These are phyloP conservation scores for Trypanosoma theileri DNA, from an alignment of 208 protist species.

Conservation along the genomic window DNA sequence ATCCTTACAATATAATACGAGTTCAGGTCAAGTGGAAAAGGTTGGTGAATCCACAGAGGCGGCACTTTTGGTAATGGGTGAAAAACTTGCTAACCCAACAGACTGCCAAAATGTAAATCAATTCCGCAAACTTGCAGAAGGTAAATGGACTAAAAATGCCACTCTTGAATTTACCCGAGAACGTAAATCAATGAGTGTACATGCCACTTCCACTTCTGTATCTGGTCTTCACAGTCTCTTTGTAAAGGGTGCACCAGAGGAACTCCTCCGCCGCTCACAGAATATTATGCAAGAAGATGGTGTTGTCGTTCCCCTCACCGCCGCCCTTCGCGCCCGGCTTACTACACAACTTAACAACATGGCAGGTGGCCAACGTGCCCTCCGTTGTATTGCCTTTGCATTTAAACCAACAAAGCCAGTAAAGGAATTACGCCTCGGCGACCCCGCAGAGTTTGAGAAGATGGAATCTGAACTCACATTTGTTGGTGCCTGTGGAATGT, in stretches of 20 bases:
- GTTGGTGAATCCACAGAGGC: conserved; percentile 92
- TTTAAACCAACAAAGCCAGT: conserved; percentile 44
- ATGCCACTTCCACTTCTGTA: conserved; percentile 34
- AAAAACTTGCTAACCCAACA: conserved; percentile 80
- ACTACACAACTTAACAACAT: conserved; percentile 48
- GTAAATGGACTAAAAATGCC: conserved; percentile 52
- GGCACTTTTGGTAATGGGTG: conserved; percentile 85
- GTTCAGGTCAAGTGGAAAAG: conserved; percentile 49
- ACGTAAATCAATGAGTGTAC: conserved; percentile 96
- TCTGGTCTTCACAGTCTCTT: conserved; percentile 57
- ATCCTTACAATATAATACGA: conserved; percentile 45
- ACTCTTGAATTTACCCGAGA: conserved; percentile 95
- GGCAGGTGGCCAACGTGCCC: conserved; percentile 52
- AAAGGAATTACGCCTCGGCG: conserved; percentile 41
- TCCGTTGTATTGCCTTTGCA: conserved; percentile 86
- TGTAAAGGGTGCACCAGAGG: conserved; percentile 96
- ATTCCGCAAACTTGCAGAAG: conserved; percentile 29
- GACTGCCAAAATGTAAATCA: conserved; percentile 20
- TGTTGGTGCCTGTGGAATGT: conserved; percentile 91
- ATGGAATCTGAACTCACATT: conserved; percentile 89
- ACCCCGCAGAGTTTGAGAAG: conserved; percentile 66
- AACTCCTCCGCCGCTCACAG: conserved; percentile 87
- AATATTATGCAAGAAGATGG: conserved; percentile 58
- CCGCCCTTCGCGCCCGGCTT: conserved; percentile 28
- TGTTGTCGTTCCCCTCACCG: conserved; percentile 40